A percentile compares a stretch with the other conserved stretches of the same genome.
Evolutionary conservation across 2,329 filamentous ascomycete genomes (phyloP).

Genomic region (Rhytidhysteron rufulum): DNA sequence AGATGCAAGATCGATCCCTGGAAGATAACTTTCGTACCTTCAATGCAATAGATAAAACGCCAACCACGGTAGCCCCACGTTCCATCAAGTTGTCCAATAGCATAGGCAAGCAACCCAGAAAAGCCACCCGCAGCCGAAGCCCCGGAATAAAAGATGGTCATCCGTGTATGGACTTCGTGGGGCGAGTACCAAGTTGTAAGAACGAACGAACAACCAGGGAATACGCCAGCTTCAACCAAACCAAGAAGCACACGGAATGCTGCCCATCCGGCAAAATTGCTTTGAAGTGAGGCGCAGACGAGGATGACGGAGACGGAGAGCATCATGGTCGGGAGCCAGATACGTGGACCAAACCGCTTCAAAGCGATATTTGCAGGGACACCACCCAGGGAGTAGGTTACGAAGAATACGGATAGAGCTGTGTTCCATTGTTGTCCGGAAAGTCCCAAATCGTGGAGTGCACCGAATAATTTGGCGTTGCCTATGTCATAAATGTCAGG

Average conservation of each 20-base stretch:
- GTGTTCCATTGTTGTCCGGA: constrained; percentile 57
- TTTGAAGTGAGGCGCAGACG: constrained; percentile 42
- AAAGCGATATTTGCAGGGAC: constrained; percentile 56
- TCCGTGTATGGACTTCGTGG: constrained; percentile 50
- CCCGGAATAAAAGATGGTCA: constrained; percentile 53
- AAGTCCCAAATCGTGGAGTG: constrained; percentile 10
- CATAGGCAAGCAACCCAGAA: constrained; percentile 51
- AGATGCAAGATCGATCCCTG: not conserved
- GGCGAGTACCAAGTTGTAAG: constrained; percentile 57
- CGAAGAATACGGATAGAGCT: constrained; percentile 60
- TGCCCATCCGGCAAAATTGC: constrained; percentile 42
- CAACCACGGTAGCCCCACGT: constrained; percentile 35
- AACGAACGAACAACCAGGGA: constrained; percentile 23
- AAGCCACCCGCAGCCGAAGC: constrained; percentile 54
- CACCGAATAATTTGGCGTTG: constrained; percentile 38
- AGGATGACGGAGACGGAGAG: constrained; percentile 37
- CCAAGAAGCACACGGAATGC: constrained; percentile 28
- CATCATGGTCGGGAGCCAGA: constrained; percentile 6
- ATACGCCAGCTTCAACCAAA: constrained; percentile 5
- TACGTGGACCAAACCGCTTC: constrained; percentile 47
- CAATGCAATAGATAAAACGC: constrained; percentile 14
- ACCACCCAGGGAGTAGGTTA: constrained; percentile 38
- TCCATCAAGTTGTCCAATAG: constrained; percentile 56
- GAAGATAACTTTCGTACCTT: constrained; percentile 2
- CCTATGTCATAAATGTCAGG: constrained; percentile 7